phyloP scores from a whole-genome alignment of 2,329 filamentous ascomycete genomes.

The Fusarium cyanostomum region DNA sequence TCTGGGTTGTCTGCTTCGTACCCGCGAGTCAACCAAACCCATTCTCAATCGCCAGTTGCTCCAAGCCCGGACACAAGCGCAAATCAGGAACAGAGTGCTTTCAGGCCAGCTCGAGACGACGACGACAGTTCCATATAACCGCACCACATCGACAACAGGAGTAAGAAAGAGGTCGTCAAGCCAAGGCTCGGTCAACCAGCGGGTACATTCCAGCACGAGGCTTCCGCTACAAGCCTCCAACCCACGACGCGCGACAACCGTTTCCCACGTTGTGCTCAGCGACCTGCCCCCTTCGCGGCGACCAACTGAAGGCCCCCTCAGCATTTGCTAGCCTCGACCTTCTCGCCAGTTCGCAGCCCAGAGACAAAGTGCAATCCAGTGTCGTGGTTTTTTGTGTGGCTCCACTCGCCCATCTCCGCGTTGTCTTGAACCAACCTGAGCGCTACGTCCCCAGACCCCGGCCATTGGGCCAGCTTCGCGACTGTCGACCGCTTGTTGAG shows the following conservation, averaged over 20 bases:
- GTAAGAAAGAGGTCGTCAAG: constrained; percentile 1
- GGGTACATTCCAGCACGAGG: constrained; percentile 30
- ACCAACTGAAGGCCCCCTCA: constrained; percentile 20
- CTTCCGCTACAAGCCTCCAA: constrained; percentile 20
- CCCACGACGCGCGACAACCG: constrained; percentile 33
- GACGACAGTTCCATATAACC: too few species aligned
- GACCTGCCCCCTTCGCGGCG: constrained; percentile 14
- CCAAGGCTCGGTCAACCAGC: constrained; percentile 19
- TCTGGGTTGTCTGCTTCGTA: constrained; percentile 22
- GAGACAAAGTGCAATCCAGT: constrained; percentile 48
- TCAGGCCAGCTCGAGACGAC: neutral
- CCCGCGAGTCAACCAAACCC: constrained; percentile 18
- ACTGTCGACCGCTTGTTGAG: constrained; percentile 40
- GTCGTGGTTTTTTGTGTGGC: constrained; percentile 46
- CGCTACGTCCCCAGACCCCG: constrained; percentile 43
- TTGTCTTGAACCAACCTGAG: constrained; percentile 39
- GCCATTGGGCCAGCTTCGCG: constrained; percentile 42
- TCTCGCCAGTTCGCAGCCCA: constrained; percentile 30
- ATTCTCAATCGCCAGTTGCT: constrained; percentile 2
- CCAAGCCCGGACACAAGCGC: constrained; percentile 7
- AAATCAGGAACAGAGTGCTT: neutral
- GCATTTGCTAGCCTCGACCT: constrained; percentile 42
- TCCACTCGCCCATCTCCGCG: constrained; percentile 35
- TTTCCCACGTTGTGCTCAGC: constrained; percentile 36
- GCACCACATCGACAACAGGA: constrained; percentile 1